phyloP scores from a whole-genome alignment of 2,329 filamentous ascomycete genomes.

The Ilyonectria destructans region DNA sequence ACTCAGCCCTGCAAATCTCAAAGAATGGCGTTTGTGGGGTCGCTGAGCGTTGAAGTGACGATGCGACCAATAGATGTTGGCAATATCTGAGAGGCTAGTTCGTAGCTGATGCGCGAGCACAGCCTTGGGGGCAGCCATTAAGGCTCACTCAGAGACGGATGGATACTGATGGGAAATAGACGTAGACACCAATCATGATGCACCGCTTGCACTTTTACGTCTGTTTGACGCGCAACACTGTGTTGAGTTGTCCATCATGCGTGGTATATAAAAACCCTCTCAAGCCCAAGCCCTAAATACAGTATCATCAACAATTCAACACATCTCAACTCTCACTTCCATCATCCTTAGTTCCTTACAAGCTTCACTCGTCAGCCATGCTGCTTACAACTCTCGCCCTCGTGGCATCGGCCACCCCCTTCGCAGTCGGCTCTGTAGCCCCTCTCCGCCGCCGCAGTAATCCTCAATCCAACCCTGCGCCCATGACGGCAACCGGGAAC shows the following conservation, averaged over 20 bases:
- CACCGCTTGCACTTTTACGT: neutral
- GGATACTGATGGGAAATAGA: neutral
- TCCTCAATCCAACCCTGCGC: conserved; percentile 9
- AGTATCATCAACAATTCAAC: neutral
- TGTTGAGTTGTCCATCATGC: too few species aligned
- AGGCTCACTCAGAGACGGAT: neutral
- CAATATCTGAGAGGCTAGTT: neutral
- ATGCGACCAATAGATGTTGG: neutral
- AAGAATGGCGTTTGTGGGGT: neutral
- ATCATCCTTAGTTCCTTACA: neutral
- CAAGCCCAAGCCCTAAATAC: neutral
- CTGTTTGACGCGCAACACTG: neutral
- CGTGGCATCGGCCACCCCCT: neutral
- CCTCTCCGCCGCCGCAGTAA: conserved; percentile 29
- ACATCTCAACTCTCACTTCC: too few species aligned
- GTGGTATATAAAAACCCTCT: neutral
- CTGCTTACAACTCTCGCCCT: neutral
- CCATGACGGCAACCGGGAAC: conserved; percentile 29
- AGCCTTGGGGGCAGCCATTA: neutral
- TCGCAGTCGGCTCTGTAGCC: conserved; percentile 9
- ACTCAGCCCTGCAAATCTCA: neutral
- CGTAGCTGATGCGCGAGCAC: neutral
- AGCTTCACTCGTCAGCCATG: neutral
- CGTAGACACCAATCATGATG: neutral
- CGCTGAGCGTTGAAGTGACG: neutral